These are phyloP conservation scores for Austroboletus niveus DNA, from an alignment of 1,284 basidiomycete species.

Conservation along the genomic window DNA sequence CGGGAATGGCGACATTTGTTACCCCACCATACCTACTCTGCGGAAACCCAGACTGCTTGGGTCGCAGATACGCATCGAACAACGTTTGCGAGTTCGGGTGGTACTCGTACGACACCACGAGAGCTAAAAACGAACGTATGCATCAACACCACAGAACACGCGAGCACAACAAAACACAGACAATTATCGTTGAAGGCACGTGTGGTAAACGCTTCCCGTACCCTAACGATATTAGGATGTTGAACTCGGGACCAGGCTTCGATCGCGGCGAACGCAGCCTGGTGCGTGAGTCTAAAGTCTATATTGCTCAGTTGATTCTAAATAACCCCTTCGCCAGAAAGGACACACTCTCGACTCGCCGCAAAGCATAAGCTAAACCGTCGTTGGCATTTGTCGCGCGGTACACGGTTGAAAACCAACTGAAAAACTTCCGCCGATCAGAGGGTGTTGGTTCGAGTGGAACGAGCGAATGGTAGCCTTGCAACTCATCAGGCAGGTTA, in stretches of 20 bases:
- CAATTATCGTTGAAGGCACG: conserved; percentile 91
- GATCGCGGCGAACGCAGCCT: conserved; percentile 79
- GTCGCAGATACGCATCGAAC: conserved; percentile 65
- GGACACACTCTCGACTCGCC: conserved; percentile 82
- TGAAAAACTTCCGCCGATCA: conserved; percentile 70
- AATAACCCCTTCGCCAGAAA: background rate
- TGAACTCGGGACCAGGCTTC: conserved; percentile 86
- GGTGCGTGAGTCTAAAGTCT: conserved; percentile 85
- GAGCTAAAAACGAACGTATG: conserved; percentile 51
- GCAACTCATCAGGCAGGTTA: conserved; percentile 82
- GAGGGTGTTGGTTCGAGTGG: conserved; percentile 63
- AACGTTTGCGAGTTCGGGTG: conserved; percentile 86
- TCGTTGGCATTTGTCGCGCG: conserved; percentile 79
- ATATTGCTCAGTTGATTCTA: conserved; percentile 16
- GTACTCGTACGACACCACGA: conserved; percentile 93
- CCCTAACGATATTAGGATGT: conserved; percentile 85
- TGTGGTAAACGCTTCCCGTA: conserved; percentile 96
- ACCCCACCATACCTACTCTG: conserved; percentile 44
- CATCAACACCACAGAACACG: conserved; percentile 7
- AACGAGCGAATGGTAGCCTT: conserved; percentile 88
- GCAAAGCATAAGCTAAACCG: conserved; percentile 75
- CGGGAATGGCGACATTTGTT: conserved; percentile 48
- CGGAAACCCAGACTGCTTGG: conserved; percentile 44
- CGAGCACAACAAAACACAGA: conserved; percentile 39
- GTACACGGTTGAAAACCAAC: conserved; percentile 81